phyloP scores from a whole-genome alignment of 2,329 filamentous ascomycete species.

The Uncinocarpus reesii region DNA sequence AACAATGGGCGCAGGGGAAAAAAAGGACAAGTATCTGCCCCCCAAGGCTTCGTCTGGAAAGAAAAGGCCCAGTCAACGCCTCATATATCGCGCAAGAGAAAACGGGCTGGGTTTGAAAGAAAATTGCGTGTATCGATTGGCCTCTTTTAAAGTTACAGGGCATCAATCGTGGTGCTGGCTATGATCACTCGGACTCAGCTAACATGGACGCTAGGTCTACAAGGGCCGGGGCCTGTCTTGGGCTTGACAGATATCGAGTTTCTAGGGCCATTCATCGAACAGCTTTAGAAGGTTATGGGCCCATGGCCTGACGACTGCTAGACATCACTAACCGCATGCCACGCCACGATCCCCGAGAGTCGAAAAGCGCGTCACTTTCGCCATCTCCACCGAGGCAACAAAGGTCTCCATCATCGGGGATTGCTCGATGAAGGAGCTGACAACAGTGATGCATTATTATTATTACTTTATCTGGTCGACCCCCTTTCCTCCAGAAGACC shows the following conservation, averaged over 20 bases:
- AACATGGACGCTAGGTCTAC: neutral
- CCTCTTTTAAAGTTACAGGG: constrained; percentile 6
- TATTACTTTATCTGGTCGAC: too few species aligned
- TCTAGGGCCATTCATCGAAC: constrained; percentile 9
- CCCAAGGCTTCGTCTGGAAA: neutral
- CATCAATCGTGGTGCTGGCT: neutral
- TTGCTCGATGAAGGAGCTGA: too few species aligned
- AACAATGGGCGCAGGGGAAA: neutral
- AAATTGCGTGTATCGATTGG: neutral
- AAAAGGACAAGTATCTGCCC: neutral
- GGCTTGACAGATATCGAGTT: neutral
- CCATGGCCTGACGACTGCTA: neutral
- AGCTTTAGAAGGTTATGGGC: constrained; percentile 5
- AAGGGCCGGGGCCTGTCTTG: neutral
- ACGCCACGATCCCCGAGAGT: too few species aligned
- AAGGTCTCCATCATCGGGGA: too few species aligned
- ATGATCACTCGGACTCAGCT: neutral
- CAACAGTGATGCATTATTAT: too few species aligned
- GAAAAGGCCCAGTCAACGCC: constrained; percentile 6
- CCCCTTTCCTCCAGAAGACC: too few species aligned
- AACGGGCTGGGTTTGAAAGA: neutral
- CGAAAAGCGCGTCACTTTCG: too few species aligned
- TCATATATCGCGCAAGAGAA: constrained; percentile 9
- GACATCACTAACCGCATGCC: too few species aligned
- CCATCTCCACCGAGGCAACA: too few species aligned